phyloP scores from a whole-genome alignment of 2,329 filamentous ascomycete genomes.

The Fusarium bulbicola region DNA sequence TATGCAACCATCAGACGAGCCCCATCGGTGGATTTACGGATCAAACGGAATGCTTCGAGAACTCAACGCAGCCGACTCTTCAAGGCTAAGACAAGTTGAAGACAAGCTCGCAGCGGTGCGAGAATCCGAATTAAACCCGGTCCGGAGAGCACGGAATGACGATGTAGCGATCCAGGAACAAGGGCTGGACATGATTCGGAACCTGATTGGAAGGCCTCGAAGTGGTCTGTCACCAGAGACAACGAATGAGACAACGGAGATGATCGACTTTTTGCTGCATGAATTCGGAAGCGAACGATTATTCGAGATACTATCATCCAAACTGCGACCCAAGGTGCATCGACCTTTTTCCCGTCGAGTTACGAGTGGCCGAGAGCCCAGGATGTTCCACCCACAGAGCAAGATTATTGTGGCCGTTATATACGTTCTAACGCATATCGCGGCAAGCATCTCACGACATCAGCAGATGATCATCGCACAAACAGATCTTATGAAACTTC shows the following conservation, averaged over 20 bases:
- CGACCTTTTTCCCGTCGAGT: conserved; percentile 61
- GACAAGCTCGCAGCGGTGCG: conserved; percentile 61
- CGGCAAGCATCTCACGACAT: conserved; percentile 81
- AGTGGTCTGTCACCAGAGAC: conserved; percentile 60
- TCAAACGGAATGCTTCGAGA: conserved; percentile 45
- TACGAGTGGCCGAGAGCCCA: conserved; percentile 52
- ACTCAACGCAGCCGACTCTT: conserved; percentile 50
- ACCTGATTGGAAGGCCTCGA: conserved; percentile 76
- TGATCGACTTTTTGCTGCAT: conserved; percentile 86
- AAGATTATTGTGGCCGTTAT: conserved; percentile 82
- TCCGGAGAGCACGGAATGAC: conserved; percentile 75
- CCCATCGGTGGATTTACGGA: conserved; percentile 49
- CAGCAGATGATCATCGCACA: conserved; percentile 81
- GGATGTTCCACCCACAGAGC: conserved; percentile 64
- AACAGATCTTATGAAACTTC: conserved; percentile 75
- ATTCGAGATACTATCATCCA: conserved; percentile 82
- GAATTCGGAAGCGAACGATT: conserved; percentile 79
- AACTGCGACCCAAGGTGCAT: conserved; percentile 72
- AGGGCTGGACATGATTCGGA: conserved; percentile 87
- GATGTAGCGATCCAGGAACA: conserved; percentile 91
- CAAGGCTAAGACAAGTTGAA: conserved; percentile 60
- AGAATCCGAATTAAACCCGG: conserved; percentile 74
- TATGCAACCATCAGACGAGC: conserved; percentile 60
- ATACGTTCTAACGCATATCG: conserved; percentile 87
- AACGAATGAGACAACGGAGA: conserved; percentile 65